Conservation (phyloP, 2,329 filamentous ascomycete genomes). For the Colletotrichum tropicale region DNA sequence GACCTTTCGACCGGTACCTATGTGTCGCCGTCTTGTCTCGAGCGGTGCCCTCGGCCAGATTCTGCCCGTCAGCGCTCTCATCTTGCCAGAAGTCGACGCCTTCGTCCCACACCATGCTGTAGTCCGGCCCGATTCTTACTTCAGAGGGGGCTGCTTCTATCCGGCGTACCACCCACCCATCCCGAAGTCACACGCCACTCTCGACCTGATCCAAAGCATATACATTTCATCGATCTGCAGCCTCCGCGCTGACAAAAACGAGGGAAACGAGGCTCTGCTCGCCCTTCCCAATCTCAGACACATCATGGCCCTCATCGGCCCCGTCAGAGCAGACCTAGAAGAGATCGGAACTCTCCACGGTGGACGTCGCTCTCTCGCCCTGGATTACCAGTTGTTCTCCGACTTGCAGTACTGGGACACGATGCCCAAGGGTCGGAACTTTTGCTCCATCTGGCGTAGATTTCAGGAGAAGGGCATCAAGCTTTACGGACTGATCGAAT, state of each 20-base stretch:
- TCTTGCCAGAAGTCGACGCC: not conserved
- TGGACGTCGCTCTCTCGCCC: not conserved
- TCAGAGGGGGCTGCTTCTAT: not conserved
- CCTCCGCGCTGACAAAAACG: not conserved
- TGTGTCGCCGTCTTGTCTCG: too few relatives aligned
- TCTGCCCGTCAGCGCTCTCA: not conserved
- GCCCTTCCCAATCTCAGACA: not conserved
- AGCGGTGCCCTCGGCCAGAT: not conserved
- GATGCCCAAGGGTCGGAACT: not conserved
- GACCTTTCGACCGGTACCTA: not conserved
- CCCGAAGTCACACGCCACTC: not conserved
- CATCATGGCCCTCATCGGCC: not conserved
- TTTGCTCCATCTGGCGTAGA: not conserved
- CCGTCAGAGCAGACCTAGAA: rapidly evolving
- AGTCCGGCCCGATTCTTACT: not conserved
- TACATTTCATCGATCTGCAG: not conserved
- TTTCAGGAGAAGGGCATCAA: not conserved
- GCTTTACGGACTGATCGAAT: not conserved
- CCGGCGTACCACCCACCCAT: not conserved
- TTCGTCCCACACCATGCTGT: not conserved
- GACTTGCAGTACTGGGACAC: not conserved
- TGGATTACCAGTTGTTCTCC: not conserved
- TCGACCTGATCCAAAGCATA: not conserved
- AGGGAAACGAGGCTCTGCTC: not conserved
- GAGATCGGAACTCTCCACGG: not conserved